Conservation (phyloP, 495 filamentous ascomycete species). For the Xylaria venustula region DNA sequence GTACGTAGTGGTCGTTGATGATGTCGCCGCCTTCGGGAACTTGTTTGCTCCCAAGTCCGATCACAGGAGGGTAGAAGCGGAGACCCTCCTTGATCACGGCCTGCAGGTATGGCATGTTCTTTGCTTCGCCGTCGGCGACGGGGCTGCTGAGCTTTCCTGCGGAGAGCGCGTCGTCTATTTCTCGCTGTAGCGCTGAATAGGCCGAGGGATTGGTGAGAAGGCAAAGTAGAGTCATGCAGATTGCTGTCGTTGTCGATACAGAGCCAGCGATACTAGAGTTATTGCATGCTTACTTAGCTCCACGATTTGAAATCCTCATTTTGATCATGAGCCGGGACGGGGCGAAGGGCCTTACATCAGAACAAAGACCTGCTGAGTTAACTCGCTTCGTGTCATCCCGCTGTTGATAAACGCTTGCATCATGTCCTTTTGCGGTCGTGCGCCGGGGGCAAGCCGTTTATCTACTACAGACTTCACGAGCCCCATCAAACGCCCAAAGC, state of each 20-base stretch:
- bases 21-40: constrained; percentile 49
- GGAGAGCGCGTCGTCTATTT: constrained; percentile 45
- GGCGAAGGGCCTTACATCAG: constrained; percentile 9
- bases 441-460: constrained; percentile 14
- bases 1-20: constrained; percentile 52
- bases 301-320: neutral
- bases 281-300: neutral
- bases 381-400: constrained; percentile 14
- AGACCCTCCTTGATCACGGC: constrained; percentile 46
- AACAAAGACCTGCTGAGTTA: constrained; percentile 16
- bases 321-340: neutral
- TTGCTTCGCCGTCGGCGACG: constrained; percentile 37
- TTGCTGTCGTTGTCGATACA: constrained; percentile 58
- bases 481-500: constrained; percentile 32
- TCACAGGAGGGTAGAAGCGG: constrained; percentile 39
- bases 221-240: constrained; percentile 54
- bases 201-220: constrained; percentile 40
- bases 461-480: constrained; percentile 17
- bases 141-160: constrained; percentile 29
- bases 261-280: constrained; percentile 49
- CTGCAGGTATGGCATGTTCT: constrained; percentile 43
- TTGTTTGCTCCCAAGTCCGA: constrained; percentile 45
- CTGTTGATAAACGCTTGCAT: constrained; percentile 16
- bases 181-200: constrained; percentile 53
- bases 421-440: constrained; percentile 15